Evolutionary conservation across 1,139 yeast genomes (phyloP), one percentile per base, ranked within the genome.

Genomic region (Kodamaea sp.): DNA sequence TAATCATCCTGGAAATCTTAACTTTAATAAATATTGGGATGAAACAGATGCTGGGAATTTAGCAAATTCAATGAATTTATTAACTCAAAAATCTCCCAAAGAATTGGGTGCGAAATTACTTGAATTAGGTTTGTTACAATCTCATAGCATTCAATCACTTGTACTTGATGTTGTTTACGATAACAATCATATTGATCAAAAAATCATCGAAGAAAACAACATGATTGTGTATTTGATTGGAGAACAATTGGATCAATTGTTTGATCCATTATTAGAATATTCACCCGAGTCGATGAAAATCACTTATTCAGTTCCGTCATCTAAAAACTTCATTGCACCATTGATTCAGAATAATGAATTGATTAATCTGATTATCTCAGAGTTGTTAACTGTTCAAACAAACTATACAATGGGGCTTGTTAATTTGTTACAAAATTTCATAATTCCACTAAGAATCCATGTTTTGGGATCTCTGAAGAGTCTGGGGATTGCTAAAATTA

Each of bases 221-320:
- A 78, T 71, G 43, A 59, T 90, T 25, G 96, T 89, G 0, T 81
- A 73, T 44, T 57, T 83, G 31, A 62, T 90, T 23, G 97, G 97
- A 0, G 82, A 81, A 35, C 97, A 90, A 58, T 65, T 88, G 36
- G 96, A 89, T 48, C 94, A 85, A 50, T 62, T 90, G 30, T 90
- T 90, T 60, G 95, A 90, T 54, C 96, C 97, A 0, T 63, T 89
- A 37, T 73, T 87, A 7, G 97, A 90, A 58, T 90, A 90, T 57
- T 85, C 95, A 0, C 97, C 97, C 0, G 96, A 90, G 58, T 79
- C 81, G 28, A 77, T 95, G 36, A 89, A 84, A 45, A 70, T 75
- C 39, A 67, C 75, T 1, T 90, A 90, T 54, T 68, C 56, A 26
- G 78, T 81, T 0, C 85, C 86, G 1, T 32, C 42, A 5, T 24